Evolutionary conservation across 2,329 filamentous ascomycete species (phyloP).

Genomic region (Teratosphaeria destructans): DNA sequence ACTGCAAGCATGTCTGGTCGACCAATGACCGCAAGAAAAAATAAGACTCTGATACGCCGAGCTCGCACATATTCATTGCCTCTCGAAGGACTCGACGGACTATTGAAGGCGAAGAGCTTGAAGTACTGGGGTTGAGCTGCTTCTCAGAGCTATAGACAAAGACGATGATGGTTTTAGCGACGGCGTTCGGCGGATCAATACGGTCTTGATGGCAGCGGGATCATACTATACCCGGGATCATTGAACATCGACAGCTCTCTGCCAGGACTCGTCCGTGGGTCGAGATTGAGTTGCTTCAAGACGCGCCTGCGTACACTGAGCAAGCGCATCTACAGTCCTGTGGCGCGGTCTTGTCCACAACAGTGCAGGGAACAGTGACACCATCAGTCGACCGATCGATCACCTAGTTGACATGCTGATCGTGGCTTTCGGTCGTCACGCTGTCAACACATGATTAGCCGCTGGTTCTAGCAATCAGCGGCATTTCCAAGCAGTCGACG

Average conservation of each 20-base stretch:
- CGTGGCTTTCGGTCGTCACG: too few relatives aligned
- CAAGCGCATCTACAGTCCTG: not conserved
- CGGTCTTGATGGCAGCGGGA: not conserved
- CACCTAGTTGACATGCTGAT: too few relatives aligned
- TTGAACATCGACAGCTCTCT: not conserved
- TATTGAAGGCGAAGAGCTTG: not conserved
- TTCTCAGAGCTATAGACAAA: not conserved
- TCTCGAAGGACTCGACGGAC: not conserved
- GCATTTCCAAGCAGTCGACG: too few relatives aligned
- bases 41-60: slow-evolving; percentile 6
- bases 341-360: not conserved
- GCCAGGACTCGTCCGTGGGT: not conserved
- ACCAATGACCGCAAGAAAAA: slow-evolving; percentile 19
- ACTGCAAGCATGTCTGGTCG: slow-evolving; percentile 76
- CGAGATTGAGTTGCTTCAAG: not conserved
- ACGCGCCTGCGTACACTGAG: not conserved
- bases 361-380: not conserved
- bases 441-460: too few relatives aligned
- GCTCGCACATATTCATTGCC: not conserved
- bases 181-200: not conserved
- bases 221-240: not conserved
- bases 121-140: not conserved
- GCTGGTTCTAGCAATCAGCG: too few relatives aligned
- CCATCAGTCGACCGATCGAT: too few relatives aligned
- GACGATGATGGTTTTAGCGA: not conserved